These are phyloP conservation scores for Pyricularia grisea DNA, from an alignment of 2,329 filamentous ascomycete species.

Conservation along the genomic window DNA sequence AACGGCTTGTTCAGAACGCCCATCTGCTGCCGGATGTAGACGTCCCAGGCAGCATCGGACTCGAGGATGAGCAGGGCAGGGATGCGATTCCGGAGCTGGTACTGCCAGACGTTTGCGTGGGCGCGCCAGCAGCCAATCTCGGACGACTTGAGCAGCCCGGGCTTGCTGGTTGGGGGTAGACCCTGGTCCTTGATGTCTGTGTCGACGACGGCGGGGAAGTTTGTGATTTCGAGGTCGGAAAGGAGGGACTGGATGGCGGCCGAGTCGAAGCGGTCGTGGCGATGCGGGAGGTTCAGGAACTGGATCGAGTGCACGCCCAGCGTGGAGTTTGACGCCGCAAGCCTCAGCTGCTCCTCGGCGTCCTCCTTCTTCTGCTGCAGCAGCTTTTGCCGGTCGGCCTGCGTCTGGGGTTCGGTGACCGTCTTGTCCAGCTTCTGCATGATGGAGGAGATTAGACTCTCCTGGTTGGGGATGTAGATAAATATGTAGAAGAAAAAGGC, in stretches of 20 bases:
- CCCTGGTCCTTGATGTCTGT: slow-evolving; percentile 14
- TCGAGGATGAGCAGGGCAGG: slow-evolving; percentile 18
- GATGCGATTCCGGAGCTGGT: slow-evolving; percentile 13
- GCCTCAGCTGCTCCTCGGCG: slow-evolving; percentile 24
- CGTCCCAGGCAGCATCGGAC: slow-evolving; percentile 19
- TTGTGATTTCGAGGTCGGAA: slow-evolving; percentile 14
- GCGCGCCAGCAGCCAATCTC: slow-evolving; percentile 18
- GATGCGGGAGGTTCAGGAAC: slow-evolving; percentile 16
- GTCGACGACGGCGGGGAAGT: slow-evolving; percentile 12
- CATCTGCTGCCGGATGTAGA: slow-evolving; percentile 16
- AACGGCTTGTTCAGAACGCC: slow-evolving; percentile 14
- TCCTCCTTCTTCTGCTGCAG: neutral
- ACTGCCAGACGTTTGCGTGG: slow-evolving; percentile 20
- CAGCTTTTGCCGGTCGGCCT: neutral
- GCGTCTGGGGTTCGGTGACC: neutral
- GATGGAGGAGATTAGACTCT: neutral
- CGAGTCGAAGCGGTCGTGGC: slow-evolving; percentile 17
- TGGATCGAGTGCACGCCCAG: slow-evolving; percentile 16
- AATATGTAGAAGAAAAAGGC: neutral
- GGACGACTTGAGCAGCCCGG: slow-evolving; percentile 8
- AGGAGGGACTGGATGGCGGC: slow-evolving; percentile 17
- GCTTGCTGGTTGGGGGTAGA: slow-evolving; percentile 15
- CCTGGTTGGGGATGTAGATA: neutral
- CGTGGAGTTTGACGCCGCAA: slow-evolving; percentile 19
- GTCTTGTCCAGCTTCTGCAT: neutral